These are phyloP conservation scores for Magnaporthiopsis incrustans DNA, from an alignment of 2,329 filamentous ascomycete species.

Conservation along the genomic window DNA sequence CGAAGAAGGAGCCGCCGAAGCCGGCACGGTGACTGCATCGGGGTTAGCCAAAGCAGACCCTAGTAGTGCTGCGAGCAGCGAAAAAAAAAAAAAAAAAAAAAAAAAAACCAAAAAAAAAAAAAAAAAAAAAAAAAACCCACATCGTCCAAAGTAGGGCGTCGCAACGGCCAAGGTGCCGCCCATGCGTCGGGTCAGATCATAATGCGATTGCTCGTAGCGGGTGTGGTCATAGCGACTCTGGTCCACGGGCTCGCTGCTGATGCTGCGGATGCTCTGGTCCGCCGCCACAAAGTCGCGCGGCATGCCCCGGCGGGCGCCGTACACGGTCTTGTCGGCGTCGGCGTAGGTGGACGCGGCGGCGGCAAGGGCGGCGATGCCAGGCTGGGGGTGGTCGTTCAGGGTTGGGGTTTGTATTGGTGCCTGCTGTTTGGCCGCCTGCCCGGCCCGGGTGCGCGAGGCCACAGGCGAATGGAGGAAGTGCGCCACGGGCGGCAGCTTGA, in stretches of 20 bases:
- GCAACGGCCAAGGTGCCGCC: too few species aligned
- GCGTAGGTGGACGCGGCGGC: neutral
- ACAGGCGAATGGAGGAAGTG: neutral
- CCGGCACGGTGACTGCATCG: too few species aligned
- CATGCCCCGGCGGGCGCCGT: neutral
- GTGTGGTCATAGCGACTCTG: neutral
- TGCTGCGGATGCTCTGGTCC: neutral
- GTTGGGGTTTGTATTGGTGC: neutral
- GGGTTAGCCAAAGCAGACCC: too few species aligned
- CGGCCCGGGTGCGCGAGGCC: neutral
- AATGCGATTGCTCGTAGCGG: neutral
- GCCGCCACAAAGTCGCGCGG: too few species aligned
- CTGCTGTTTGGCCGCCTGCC: too few species aligned
- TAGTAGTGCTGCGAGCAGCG: too few species aligned
- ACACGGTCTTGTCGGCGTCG: neutral
- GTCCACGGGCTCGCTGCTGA: neutral
- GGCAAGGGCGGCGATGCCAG: neutral
- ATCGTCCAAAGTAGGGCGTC: neutral
- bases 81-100: too few species aligned
- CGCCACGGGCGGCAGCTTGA: neutral
- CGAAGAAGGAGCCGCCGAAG: too few species aligned
- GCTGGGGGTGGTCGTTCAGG: neutral
- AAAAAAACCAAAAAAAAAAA: too few species aligned
- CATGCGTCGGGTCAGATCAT: neutral
- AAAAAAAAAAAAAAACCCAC: too few species aligned